Evolutionary conservation across 2,329 filamentous ascomycete genomes (phyloP).

Genomic region (Penicillium concentricum): DNA sequence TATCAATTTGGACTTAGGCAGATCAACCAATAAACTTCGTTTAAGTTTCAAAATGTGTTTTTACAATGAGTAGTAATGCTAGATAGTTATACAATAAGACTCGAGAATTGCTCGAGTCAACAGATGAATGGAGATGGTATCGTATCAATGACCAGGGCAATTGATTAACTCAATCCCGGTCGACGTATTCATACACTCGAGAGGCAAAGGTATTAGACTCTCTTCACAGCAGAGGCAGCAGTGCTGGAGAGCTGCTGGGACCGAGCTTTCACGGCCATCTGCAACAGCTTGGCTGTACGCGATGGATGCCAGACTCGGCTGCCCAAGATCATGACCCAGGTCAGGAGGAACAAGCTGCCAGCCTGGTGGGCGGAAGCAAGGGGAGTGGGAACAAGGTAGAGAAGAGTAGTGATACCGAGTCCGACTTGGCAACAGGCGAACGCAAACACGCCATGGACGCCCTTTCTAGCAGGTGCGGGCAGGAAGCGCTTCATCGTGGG

Average conservation of each 20-base stretch:
- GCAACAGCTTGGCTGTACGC: slow-evolving; percentile 60
- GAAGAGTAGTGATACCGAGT: slow-evolving; percentile 84
- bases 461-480: slow-evolving; percentile 61
- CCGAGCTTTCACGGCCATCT: slow-evolving; percentile 42
- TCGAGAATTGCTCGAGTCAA: not conserved
- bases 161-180: not conserved
- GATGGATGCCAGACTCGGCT: slow-evolving; percentile 74
- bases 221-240: slow-evolving; percentile 24
- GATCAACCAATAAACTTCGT: slow-evolving; percentile 1
- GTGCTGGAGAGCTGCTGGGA: slow-evolving; percentile 27
- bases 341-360: slow-evolving; percentile 79
- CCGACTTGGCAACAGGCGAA: slow-evolving; percentile 78
- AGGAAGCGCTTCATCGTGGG: slow-evolving; percentile 60
- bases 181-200: slow-evolving; percentile 19
- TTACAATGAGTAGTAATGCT: slow-evolving; percentile 4
- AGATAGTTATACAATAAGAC: slow-evolving; percentile 21
- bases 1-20: not conserved
- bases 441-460: slow-evolving; percentile 76
- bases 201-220: slow-evolving; percentile 5
- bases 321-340: slow-evolving; percentile 75
- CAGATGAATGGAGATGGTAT: slow-evolving; percentile 30
- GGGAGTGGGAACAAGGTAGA: slow-evolving; percentile 88
- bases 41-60: not conserved
- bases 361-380: slow-evolving; percentile 92
- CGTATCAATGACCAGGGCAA: slow-evolving; percentile 18